Percentiles rank a stretch among this genome's conserved stretches.
phyloP scores from a whole-genome alignment of 441 rosid species.

The Biscutella laevigata region DNA sequence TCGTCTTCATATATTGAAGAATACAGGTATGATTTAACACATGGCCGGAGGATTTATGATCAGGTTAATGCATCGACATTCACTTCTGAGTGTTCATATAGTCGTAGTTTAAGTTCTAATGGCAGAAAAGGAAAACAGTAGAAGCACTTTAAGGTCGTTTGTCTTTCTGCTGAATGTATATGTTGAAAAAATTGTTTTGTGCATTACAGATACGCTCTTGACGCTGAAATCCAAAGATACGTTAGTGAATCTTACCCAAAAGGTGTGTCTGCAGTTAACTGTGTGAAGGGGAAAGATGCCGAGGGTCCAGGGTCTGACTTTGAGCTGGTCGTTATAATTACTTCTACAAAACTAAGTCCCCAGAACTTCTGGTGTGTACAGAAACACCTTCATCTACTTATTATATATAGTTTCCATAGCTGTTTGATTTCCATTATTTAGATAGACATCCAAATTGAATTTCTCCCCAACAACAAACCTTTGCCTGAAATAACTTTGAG shows the following conservation, averaged over 20 bases:
- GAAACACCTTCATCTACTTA: background rate
- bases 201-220: conserved; percentile 64
- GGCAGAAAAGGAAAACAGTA: background rate
- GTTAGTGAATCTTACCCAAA: conserved; percentile 87
- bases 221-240: conserved; percentile 74
- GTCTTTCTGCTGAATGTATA: background rate
- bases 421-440: background rate
- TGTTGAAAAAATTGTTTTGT: conserved; percentile 3
- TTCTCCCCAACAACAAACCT: background rate
- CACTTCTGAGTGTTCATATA: background rate
- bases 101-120: conserved; percentile 2
- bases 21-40: conserved; percentile 44
- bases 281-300: conserved; percentile 65
- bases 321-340: conserved; percentile 79
- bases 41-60: conserved; percentile 3
- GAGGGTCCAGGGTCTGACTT: conserved; percentile 81
- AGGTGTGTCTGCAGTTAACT: conserved; percentile 73
- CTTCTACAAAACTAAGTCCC: conserved; percentile 79
- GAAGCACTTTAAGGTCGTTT: background rate
- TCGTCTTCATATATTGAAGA: conserved; percentile 81
- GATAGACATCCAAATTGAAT: too few relatives aligned
- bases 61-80: background rate
- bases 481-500: background rate
- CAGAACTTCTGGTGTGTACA: conserved; percentile 82
- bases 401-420: background rate